These are phyloP conservation scores for Pelagomonas calceolata DNA, from an alignment of 108 stramenopile species.

Conservation along the genomic window DNA sequence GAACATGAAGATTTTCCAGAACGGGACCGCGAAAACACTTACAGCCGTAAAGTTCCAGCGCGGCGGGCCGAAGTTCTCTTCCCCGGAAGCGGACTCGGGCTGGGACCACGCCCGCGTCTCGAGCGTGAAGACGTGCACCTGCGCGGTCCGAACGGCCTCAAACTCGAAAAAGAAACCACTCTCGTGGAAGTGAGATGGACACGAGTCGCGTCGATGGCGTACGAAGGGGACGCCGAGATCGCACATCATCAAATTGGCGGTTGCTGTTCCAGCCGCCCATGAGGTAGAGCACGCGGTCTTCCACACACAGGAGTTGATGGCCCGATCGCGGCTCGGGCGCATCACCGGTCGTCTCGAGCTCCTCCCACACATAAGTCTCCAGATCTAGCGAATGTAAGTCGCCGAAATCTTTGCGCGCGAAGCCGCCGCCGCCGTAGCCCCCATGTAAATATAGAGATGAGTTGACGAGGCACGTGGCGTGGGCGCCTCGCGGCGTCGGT, in stretches of 20 bases:
- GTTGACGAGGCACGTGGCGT: slow-evolving; percentile 43
- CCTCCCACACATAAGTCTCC: slow-evolving; percentile 35
- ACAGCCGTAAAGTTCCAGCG: slow-evolving; percentile 62
- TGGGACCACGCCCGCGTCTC: slow-evolving; percentile 36
- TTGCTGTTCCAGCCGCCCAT: slow-evolving; percentile 67
- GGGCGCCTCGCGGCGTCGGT: slow-evolving; percentile 53
- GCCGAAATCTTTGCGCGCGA: slow-evolving; percentile 53
- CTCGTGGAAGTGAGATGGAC: too few relatives aligned
- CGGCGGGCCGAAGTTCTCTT: slow-evolving; percentile 43
- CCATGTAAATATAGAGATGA: slow-evolving; percentile 48
- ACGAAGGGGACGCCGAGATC: too few relatives aligned
- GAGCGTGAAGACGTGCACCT: slow-evolving; percentile 51
- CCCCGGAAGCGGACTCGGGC: slow-evolving; percentile 29
- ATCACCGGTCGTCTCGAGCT: slow-evolving; percentile 33
- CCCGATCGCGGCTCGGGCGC: slow-evolving; percentile 50
- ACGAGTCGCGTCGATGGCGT: too few relatives aligned
- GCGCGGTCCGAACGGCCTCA: too few relatives aligned
- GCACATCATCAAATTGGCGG: slow-evolving; percentile 53
- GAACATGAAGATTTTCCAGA: slow-evolving; percentile 70
- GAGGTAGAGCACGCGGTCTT: slow-evolving; percentile 42
- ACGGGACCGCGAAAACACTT: slow-evolving; percentile 59
- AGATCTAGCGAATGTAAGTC: slow-evolving; percentile 50
- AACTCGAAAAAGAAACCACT: too few relatives aligned
- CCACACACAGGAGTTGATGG: slow-evolving; percentile 46
- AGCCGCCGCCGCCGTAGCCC: slow-evolving; percentile 65